Evolutionary conservation across 1,139 yeast genomes (phyloP), one percentile per base, ranked within the genome.

Genomic region (Yamadazyma atlantica): DNA sequence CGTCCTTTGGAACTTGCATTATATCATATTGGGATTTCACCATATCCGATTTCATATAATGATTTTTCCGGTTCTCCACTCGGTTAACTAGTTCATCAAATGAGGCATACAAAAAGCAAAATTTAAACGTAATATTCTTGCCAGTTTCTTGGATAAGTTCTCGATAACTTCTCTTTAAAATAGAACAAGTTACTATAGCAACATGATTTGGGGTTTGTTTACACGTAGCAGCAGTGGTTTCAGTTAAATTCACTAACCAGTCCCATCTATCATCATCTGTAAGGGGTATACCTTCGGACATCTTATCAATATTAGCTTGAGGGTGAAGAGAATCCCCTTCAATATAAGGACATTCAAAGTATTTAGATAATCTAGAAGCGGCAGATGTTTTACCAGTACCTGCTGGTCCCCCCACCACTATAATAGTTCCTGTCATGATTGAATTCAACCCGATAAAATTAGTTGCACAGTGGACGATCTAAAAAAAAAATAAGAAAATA

Each of bases 341-440:
- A 12, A 89, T 62, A 52, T 78, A 87, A 2, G 80, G 73, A 40
- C 83, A 72, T 2, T 60, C 49, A 32, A 73, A 65, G 26, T 59
- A 50, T 15, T 59, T 43, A 1, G 85, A 58, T 25, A 90, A 55
- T 15, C 61, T 53, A n/a, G 63, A 62, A 0, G 88, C 95, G 21
- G 85, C 74, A 1, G 96, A 86, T 23, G 94, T 74, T 58, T 90
- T 90, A 2, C 97, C 97, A 2, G 95, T 85, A 10, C 97, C 97
- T 0, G 96, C 89, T 2, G 97, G 96, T 0, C 98, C 98, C 2
- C 94, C 96, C 13, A 71, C 75, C 9, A 72, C 70, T 23, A 69
- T 58, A 3, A 70, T 66, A 2, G 58, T 57, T n/a, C 53, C 44
- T 18, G 44, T 45, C 47, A 45, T 43, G 14, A 14, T 32, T 16